A percentile compares a stretch with the other conserved stretches of the same genome.
These are phyloP conservation scores for Pythium guiyangense DNA, from an alignment of 352 stramenopile species.

Conservation along the genomic window DNA sequence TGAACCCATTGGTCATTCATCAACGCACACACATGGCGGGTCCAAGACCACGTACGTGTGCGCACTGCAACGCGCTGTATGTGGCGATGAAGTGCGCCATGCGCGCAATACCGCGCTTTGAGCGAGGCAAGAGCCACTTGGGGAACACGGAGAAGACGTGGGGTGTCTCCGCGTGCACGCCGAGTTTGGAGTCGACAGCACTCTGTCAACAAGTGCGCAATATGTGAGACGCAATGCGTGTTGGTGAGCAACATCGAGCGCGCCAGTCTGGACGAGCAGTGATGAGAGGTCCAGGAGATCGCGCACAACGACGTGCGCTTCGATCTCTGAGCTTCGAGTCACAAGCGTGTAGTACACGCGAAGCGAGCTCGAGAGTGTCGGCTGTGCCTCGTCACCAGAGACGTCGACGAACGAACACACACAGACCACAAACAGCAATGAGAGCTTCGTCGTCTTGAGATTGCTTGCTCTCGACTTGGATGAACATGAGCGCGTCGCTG, in stretches of 20 bases:
- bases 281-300: slow-evolving; percentile 38
- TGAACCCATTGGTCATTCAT: too few relatives aligned
- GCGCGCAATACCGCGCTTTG: slow-evolving; percentile 6
- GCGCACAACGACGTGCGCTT: slow-evolving; percentile 25
- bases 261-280: slow-evolving; percentile 34
- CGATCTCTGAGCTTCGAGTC: not conserved
- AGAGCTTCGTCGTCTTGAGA: slow-evolving; percentile 9
- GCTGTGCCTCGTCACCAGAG: slow-evolving; percentile 18
- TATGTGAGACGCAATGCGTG: slow-evolving; percentile 30
- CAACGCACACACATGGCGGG: not conserved
- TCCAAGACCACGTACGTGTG: not conserved
- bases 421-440: slow-evolving; percentile 29
- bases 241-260: slow-evolving; percentile 44
- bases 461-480: too few relatives aligned
- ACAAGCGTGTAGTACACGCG: slow-evolving; percentile 21
- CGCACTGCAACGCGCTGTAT: not conserved
- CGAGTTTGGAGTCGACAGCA: slow-evolving; percentile 26
- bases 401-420: slow-evolving; percentile 51
- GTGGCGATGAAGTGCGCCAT: slow-evolving; percentile 18
- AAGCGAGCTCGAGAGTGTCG: slow-evolving; percentile 31
- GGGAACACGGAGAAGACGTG: slow-evolving; percentile 23
- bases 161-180: slow-evolving; percentile 17
- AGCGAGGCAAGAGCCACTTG: slow-evolving; percentile 12
- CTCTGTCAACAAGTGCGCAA: slow-evolving; percentile 22
- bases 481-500: too few relatives aligned